Evolutionary conservation across 306 rosid species (phyloP).

Genomic region (Cucumis melo): DNA sequence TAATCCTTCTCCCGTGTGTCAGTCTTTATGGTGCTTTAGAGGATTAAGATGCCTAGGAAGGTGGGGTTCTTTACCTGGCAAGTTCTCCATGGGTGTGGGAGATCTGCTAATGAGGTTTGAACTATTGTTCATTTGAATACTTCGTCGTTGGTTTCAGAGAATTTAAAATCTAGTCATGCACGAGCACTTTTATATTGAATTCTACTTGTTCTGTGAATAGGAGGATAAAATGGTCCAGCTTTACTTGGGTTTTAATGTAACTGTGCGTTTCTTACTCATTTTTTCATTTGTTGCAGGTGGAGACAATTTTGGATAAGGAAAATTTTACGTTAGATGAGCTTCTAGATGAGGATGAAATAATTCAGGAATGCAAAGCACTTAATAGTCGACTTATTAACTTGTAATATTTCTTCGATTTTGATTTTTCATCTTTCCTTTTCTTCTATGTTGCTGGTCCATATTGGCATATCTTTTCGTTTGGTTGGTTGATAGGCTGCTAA

Average conservation of each 20-base stretch:
- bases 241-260: background rate
- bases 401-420: constrained; percentile 42
- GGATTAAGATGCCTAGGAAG: too few relatives aligned
- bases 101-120: too few relatives aligned
- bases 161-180: background rate
- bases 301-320: constrained; percentile 91
- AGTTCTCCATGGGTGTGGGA: too few relatives aligned
- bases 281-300: constrained; percentile 53
- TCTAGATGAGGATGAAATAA: constrained; percentile 94
- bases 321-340: constrained; percentile 82
- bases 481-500: background rate
- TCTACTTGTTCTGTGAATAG: background rate
- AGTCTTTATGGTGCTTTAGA: too few relatives aligned
- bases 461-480: background rate
- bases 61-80: too few relatives aligned
- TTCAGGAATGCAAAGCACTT: constrained; percentile 97
- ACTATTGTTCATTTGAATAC: too few relatives aligned
- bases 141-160: too few relatives aligned
- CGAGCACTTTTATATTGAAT: background rate
- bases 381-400: constrained; percentile 92
- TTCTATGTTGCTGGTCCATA: background rate
- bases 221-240: background rate
- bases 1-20: too few relatives aligned
- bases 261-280: constrained; percentile 3
- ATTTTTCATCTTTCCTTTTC: background rate